phyloP scores from a whole-genome alignment of 1,139 yeast genomes.

The Pichia sp. region DNA sequence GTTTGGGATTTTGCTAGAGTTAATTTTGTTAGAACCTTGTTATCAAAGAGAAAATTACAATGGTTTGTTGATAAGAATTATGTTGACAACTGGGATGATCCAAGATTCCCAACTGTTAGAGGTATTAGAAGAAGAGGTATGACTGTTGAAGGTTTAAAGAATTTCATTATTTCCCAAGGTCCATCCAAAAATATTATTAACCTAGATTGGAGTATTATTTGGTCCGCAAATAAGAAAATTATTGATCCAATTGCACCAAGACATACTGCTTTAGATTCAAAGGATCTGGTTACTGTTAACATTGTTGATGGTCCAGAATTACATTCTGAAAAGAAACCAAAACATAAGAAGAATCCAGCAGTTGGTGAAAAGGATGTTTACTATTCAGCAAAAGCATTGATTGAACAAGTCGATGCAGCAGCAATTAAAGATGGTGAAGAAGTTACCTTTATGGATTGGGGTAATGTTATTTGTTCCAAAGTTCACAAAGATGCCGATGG shows the following conservation, averaged over 20 bases:
- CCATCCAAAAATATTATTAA: constrained; percentile 94
- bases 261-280: constrained; percentile 67
- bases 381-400: constrained; percentile 54
- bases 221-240: constrained; percentile 95
- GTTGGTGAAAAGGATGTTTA: constrained; percentile 81
- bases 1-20: constrained; percentile 98
- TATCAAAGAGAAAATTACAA: constrained; percentile 94
- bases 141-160: constrained; percentile 94
- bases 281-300: constrained; percentile 58
- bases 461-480: constrained; percentile 79
- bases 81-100: constrained; percentile 95
- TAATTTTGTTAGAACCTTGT: constrained; percentile 87
- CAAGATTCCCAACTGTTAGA: constrained; percentile 97
- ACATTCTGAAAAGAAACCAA: constrained; percentile 67
- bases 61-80: constrained; percentile 92
- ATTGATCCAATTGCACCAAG: constrained; percentile 97
- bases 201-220: constrained; percentile 92
- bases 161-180: constrained; percentile 90
- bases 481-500: constrained; percentile 51
- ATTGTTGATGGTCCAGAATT: constrained; percentile 69
- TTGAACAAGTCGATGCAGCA: constrained; percentile 89
- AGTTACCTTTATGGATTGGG: constrained; percentile 98
- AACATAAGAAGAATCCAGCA: constrained; percentile 92
- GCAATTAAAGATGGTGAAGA: constrained; percentile 70
- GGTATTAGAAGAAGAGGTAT: constrained; percentile 99